Percentiles rank a stretch among this genome's conserved stretches.
phyloP scores from a whole-genome alignment of 2,329 filamentous ascomycete genomes.

The Pseudovirgaria hyperparasitica region DNA sequence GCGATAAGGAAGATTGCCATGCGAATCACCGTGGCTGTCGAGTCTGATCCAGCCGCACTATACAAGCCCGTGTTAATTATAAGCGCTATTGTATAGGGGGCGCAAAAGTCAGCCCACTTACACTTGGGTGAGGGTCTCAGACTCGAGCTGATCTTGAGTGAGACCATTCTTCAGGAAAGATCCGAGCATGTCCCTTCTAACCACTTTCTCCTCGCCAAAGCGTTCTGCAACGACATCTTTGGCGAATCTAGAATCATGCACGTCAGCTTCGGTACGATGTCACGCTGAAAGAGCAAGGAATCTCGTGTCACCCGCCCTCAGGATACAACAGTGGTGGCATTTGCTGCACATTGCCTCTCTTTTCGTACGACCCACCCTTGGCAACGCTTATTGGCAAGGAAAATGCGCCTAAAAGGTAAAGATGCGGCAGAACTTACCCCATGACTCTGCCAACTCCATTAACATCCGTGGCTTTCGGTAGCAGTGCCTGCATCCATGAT shows the following conservation, averaged over 20 bases:
- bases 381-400: too few relatives aligned
- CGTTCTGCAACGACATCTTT: slow-evolving; percentile 31
- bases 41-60: slow-evolving; percentile 40
- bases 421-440: slow-evolving; percentile 5
- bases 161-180: slow-evolving; percentile 31
- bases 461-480: slow-evolving; percentile 6
- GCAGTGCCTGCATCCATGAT: slow-evolving; percentile 22
- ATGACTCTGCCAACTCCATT: slow-evolving; percentile 8
- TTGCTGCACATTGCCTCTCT: too few relatives aligned
- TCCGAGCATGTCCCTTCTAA: slow-evolving; percentile 32
- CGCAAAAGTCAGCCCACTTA: too few relatives aligned
- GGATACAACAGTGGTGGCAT: too few relatives aligned
- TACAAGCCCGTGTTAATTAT: too few relatives aligned
- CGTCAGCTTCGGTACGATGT: too few relatives aligned
- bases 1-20: slow-evolving; percentile 36
- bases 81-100: too few relatives aligned
- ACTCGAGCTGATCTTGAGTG: slow-evolving; percentile 26
- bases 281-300: too few relatives aligned
- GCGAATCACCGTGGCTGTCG: slow-evolving; percentile 38
- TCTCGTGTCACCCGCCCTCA: too few relatives aligned
- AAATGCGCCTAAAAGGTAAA: neutral
- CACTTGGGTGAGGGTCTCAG: slow-evolving; percentile 27
- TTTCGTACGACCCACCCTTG: too few relatives aligned
- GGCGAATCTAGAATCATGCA: slow-evolving; percentile 21
- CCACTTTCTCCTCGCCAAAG: slow-evolving; percentile 25